phyloP scores from a whole-genome alignment of 1,139 yeast genomes.

The Saccharomyces pastorianus region DNA sequence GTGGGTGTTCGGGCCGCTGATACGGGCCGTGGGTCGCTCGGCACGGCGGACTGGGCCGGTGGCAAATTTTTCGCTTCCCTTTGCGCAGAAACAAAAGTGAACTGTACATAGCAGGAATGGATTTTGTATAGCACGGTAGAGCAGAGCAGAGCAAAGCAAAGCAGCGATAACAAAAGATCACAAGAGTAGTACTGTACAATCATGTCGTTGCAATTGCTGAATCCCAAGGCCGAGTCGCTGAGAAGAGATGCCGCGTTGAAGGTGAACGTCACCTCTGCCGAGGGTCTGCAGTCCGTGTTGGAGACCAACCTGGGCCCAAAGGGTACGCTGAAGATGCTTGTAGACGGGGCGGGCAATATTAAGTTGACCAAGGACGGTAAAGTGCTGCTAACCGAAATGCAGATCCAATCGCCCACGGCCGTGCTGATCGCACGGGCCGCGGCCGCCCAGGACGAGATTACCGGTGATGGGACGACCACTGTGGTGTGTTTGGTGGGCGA shows the following conservation, averaged over 20 bases:
- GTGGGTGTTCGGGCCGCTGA: too few species aligned
- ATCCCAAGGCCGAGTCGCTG: conserved; percentile 94
- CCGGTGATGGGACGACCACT: conserved; percentile 99
- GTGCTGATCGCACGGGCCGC: conserved; percentile 98
- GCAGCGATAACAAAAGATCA: neutral
- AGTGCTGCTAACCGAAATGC: conserved; percentile 91
- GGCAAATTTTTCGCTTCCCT: neutral
- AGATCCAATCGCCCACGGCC: conserved; percentile 98
- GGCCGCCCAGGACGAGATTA: conserved; percentile 95
- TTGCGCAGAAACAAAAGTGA: neutral
- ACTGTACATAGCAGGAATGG: too few species aligned
- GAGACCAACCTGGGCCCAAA: conserved; percentile 93
- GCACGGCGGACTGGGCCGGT: neutral
- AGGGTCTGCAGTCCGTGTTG: conserved; percentile 87
- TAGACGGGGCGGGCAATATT: conserved; percentile 93
- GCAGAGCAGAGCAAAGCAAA: too few species aligned
- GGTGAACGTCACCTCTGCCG: conserved; percentile 93
- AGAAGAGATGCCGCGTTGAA: conserved; percentile 92
- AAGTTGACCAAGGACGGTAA: conserved; percentile 97
- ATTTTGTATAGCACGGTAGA: neutral
- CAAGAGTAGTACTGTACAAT: neutral
- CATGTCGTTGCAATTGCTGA: conserved; percentile 66
- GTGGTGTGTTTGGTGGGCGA: conserved; percentile 94
- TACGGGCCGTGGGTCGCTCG: neutral
- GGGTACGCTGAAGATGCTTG: conserved; percentile 66